phyloP scores from a whole-genome alignment of 1,139 yeast genomes.

The Suhomyces taliae region DNA sequence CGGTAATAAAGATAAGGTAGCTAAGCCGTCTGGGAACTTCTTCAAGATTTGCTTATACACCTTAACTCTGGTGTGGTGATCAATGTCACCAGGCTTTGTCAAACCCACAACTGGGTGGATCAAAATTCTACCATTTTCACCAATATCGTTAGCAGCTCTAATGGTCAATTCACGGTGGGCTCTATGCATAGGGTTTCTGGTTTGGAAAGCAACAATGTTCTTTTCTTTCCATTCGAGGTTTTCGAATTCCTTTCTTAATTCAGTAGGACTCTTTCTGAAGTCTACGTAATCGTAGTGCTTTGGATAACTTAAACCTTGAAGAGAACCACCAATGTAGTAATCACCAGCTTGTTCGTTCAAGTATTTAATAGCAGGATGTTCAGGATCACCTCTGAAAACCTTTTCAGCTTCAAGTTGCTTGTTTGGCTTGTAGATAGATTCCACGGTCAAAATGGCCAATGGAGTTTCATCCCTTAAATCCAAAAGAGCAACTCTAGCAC shows the following conservation, averaged over 20 bases:
- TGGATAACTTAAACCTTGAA: constrained; percentile 83
- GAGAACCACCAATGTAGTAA: constrained; percentile 80
- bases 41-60: constrained; percentile 90
- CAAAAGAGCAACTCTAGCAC: constrained; percentile 68
- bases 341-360: constrained; percentile 76
- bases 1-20: constrained; percentile 83
- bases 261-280: constrained; percentile 86
- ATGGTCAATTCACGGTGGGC: constrained; percentile 96
- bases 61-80: constrained; percentile 94
- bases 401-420: constrained; percentile 75
- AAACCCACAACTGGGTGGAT: constrained; percentile 97
- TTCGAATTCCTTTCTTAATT: constrained; percentile 79
- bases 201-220: constrained; percentile 93
- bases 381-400: constrained; percentile 96
- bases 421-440: constrained; percentile 79
- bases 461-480: constrained; percentile 84
- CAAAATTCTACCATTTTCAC: constrained; percentile 60
- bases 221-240: constrained; percentile 73
- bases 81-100: constrained; percentile 97
- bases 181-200: constrained; percentile 98
- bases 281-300: constrained; percentile 89
- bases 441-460: constrained; percentile 77
- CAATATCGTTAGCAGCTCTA: constrained; percentile 73
- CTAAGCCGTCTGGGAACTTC: constrained; percentile 92
- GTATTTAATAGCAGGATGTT: constrained; percentile 89